Base-by-base conservation (phyloP, 2,329 filamentous ascomycete genomes). In the Penicillium sp. region DNA sequence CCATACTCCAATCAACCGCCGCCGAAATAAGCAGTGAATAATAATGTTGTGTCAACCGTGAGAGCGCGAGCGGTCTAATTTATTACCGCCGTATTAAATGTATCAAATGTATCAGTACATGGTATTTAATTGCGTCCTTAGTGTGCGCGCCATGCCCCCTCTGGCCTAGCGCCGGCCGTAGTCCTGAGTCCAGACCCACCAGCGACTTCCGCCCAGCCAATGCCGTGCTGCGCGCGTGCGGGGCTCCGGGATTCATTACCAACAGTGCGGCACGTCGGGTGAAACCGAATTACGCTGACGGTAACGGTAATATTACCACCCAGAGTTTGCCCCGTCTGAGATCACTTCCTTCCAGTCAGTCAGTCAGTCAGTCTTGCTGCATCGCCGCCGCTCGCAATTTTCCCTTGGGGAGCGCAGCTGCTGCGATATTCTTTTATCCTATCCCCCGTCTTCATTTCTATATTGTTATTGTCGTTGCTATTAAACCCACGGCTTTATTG, bases 31-130 rank as follows among this genome's bases (percentile, higher is more conserved):
- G 42, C n/a, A 18, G 40, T 55, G 52, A 55, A 55, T 55, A 55
- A 55, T 55, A 48, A 47, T 18, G 52, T 48, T 38, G 52, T 48
- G 52, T 55, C 45, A 55, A 42, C 43, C 42, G 5, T 38, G 42
- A 38, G 35, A 38, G 16, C n/a, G 16, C 33, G 33, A 6, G 4
- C 40, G 40, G 5, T 42, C 40, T 18, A 42, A 16, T 40, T 40
- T 20, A 3, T 42, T 42, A 42, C 38, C 38, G n/a, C 38, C 12
- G 38, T 42, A 42, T 42, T 42, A 8, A 3, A 42, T 14, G 35
- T 4, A 11, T 11, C 4, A 30, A n/a, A n/a, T n/a, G 28, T 33
- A 33, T 33, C 28, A 38, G 8, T 14, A 38, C 33, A 14, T 3
- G 8, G 33, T 14, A 38, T 38, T 11, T 38, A 38, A 38, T n/a